phyloP scores from a whole-genome alignment of 345 rosid genomes.

The Crucihimalaya himalaica region DNA sequence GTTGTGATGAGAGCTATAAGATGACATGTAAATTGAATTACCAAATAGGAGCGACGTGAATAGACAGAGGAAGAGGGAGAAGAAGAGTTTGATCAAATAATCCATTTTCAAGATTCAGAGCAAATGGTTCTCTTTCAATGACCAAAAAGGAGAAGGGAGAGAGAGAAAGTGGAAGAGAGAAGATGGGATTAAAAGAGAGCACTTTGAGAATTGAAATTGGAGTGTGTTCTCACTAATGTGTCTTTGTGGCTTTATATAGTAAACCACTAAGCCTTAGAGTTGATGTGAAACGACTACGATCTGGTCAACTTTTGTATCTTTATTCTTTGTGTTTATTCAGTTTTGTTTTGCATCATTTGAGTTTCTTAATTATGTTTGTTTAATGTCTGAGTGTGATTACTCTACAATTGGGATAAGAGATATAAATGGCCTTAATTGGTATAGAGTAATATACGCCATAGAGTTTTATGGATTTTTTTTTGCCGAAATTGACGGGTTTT shows the following conservation, averaged over 20 bases:
- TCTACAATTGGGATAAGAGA: not conserved
- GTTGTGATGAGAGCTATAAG: constrained; percentile 1
- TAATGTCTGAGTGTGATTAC: not conserved
- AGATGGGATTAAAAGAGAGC: constrained; percentile 5
- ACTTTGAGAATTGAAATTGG: constrained; percentile 10
- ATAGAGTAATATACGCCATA: no score
- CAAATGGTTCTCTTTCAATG: constrained; percentile 9
- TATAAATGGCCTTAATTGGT: not conserved
- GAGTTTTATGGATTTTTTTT: not conserved
- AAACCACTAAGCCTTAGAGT: constrained; percentile 19
- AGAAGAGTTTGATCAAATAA: constrained; percentile 32
- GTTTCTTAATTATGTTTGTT: not conserved
- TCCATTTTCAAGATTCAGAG: constrained; percentile 40
- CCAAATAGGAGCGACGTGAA: constrained; percentile 18
- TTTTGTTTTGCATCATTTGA: constrained; percentile 10
- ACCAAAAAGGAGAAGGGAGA: not conserved
- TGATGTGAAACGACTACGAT: constrained; percentile 11
- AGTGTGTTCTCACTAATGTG: constrained; percentile 17
- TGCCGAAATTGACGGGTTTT: not conserved
- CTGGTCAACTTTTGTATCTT: constrained; percentile 32
- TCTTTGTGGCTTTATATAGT: constrained; percentile 20
- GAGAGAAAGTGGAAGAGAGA: constrained; percentile 4
- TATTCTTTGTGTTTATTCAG: constrained; percentile 13
- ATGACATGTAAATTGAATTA: not conserved
- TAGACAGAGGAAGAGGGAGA: constrained; percentile 20